Percentiles rank a stretch among this genome's conserved stretches.
Conservation (phyloP, 2,329 filamentous ascomycete species). For the Fusarium sp. region DNA sequence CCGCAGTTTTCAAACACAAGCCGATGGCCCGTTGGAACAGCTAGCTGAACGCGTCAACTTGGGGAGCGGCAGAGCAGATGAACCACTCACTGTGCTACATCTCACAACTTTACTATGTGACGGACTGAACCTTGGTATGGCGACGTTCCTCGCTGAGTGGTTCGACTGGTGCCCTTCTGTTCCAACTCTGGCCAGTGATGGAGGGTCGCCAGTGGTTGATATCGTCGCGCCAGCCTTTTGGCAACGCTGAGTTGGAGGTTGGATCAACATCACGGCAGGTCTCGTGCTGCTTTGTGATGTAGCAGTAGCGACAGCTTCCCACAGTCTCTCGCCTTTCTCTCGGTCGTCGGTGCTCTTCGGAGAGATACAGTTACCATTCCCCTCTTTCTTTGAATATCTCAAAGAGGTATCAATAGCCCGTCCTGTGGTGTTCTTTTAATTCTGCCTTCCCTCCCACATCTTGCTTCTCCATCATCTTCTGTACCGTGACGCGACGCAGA, state of each 20-base stretch:
- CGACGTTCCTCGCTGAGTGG: constrained; percentile 45
- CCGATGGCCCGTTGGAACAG: constrained; percentile 11
- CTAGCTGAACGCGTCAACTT: neutral
- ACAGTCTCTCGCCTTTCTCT: constrained; percentile 28
- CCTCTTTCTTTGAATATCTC: constrained; percentile 19
- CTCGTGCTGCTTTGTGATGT: constrained; percentile 37
- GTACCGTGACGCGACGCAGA: constrained; percentile 27
- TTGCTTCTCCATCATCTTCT: constrained; percentile 21
- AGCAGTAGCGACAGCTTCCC: constrained; percentile 17
- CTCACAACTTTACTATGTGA: constrained; percentile 3
- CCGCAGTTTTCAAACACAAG: constrained; percentile 27
- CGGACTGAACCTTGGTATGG: constrained; percentile 44
- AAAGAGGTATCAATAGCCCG: constrained; percentile 33
- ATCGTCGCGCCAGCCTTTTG: constrained; percentile 31
- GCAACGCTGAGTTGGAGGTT: constrained; percentile 36
- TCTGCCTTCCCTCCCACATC: constrained; percentile 37
- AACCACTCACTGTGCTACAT: constrained; percentile 20
- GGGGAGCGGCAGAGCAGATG: neutral
- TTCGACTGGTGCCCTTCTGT: constrained; percentile 31
- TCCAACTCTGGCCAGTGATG: constrained; percentile 41
- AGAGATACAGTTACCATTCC: constrained; percentile 21
- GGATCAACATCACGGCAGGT: constrained; percentile 46
- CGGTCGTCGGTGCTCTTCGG: constrained; percentile 31
- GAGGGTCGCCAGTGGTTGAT: constrained; percentile 52
- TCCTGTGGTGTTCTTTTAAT: constrained; percentile 28